A percentile compares a stretch with the other conserved stretches of the same genome.
Conservation (phyloP, 2,329 filamentous ascomycete genomes). For the Ophiostoma himal-ulmi region DNA sequence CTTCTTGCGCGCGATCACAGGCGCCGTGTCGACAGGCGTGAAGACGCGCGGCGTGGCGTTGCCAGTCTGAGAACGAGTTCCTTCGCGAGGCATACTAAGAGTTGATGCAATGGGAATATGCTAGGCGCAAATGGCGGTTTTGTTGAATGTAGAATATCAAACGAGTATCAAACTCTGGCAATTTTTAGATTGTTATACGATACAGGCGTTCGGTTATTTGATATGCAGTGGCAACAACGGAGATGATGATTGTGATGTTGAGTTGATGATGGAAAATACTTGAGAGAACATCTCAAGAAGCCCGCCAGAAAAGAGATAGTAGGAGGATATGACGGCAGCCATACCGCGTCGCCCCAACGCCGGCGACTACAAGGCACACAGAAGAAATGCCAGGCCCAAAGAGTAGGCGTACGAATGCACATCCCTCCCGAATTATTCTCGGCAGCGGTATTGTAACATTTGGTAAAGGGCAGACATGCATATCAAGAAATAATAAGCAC, state of each 20-base stretch:
- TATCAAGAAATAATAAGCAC: neutral
- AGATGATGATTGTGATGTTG: neutral
- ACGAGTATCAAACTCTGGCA: neutral
- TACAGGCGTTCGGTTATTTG: neutral
- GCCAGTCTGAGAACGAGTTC: conserved; percentile 48
- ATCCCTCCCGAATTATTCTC: neutral
- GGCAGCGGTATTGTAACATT: neutral
- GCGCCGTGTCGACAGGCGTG: conserved; percentile 43
- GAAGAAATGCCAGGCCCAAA: neutral
- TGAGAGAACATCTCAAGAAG: neutral
- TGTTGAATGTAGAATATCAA: neutral
- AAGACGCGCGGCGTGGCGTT: conserved; percentile 50
- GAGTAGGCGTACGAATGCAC: neutral
- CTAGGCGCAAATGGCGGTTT: neutral
- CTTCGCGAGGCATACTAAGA: conserved; percentile 43
- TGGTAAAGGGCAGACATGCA: neutral
- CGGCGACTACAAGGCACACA: neutral
- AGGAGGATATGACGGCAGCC: neutral
- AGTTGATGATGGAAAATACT: neutral
- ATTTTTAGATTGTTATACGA: too few relatives aligned
- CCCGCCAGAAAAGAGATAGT: neutral
- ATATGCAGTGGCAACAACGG: neutral
- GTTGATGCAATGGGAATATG: neutral
- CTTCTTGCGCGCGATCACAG: conserved; percentile 40
- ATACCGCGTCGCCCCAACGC: neutral